Conservation (phyloP, 2,329 filamentous ascomycete species). For the Phialophora tarda region DNA sequence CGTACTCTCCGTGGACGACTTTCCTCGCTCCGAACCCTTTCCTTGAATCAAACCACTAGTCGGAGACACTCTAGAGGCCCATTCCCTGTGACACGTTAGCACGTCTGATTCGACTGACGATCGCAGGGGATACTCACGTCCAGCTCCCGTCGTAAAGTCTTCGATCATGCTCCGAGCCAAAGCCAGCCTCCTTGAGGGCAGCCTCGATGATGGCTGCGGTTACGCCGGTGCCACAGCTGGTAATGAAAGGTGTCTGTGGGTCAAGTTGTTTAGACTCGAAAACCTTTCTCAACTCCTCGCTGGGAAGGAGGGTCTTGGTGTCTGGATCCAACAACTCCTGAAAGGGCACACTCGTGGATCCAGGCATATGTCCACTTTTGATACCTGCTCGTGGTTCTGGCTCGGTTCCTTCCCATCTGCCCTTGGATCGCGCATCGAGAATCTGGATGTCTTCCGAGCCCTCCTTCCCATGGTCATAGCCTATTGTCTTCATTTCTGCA, state of each 20-base stretch:
- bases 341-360: conserved; percentile 82
- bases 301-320: conserved; percentile 78
- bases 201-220: conserved; percentile 91
- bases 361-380: conserved; percentile 88
- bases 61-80: conserved; percentile 57
- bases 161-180: conserved; percentile 68
- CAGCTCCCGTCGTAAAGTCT: conserved; percentile 95
- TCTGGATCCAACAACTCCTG: conserved; percentile 78
- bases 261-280: conserved; percentile 83
- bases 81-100: conserved; percentile 48
- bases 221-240: conserved; percentile 90
- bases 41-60: conserved; percentile 51
- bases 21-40: conserved; percentile 3
- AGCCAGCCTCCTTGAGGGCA: conserved; percentile 78
- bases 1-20: neutral
- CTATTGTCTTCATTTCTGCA: conserved; percentile 80
- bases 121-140: conserved; percentile 70
- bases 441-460: conserved; percentile 84
- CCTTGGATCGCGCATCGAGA: conserved; percentile 80
- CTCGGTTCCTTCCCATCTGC: conserved; percentile 79
- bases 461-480: conserved; percentile 77
- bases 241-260: conserved; percentile 78
- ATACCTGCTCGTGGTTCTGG: conserved; percentile 86
- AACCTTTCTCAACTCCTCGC: conserved; percentile 72
- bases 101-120: neutral